Evolutionary conservation across 139 green algal species (phyloP), one percentile per base, ranked within the genome.

Genomic region (Gonium pectorale): DNA sequence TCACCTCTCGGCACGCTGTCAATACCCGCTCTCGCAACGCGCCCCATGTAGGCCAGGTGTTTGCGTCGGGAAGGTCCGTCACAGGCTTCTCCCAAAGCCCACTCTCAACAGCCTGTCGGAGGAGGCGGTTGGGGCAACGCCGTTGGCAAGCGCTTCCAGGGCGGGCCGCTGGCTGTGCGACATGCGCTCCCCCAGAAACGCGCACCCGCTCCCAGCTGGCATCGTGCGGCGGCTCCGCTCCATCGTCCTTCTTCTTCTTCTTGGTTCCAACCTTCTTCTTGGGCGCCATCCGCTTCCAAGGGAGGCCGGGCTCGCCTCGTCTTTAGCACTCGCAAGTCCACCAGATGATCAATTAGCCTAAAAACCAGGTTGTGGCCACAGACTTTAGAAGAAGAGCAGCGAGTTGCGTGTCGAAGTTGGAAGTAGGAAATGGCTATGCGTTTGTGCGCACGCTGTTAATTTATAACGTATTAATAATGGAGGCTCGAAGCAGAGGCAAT

Each of bases 1-100:
- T 46, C 35, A 94, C 90, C 88, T 95, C 87, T 43, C 90, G 93
- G 87, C 90, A 94, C 7, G 90, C 83, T 33, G 87, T 90, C 29
- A 97, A 69, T 35, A 97, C 89, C 4, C 93, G 90, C 77, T 97
- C 94, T n/a, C 94, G 62, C 69, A 97, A 74, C 0, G 94, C 94
- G 5, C 94, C 94, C 94, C 93, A 97, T 9, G 94, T 94, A 33
- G 94, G 94, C 94, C 94, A 97, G 2, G 88, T 91, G 85, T 95
- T 95, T 26, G 94, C 93, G 86, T 97, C 94, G 81, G 92, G 92
- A 26, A 95, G 69, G 19, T 92, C 91, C 13, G 83, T 89, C 0
- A 89, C 85, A 17, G 93, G 78, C 5, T 91, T 83, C n/a, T 95
- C 92, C 93, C 91, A 96, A 9, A 89, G 56, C 2, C 92, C 91